Evolutionary conservation across 2,329 filamentous ascomycete genomes (phyloP).

Genomic region (Rhytidhysteron rufulum): DNA sequence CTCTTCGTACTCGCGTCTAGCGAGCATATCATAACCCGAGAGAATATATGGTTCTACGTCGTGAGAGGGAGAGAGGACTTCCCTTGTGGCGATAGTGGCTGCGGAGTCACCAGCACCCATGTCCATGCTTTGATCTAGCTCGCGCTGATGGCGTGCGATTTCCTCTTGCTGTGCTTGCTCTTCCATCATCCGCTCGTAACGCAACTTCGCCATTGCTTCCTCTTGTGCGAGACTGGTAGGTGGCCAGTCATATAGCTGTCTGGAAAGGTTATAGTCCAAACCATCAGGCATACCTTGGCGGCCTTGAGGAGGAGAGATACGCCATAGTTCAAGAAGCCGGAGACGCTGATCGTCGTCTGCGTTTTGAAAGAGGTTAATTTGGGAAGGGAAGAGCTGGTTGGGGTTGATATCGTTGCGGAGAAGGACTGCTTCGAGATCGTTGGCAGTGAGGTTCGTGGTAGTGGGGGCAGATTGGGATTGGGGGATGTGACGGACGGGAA

Average conservation of each 20-base stretch:
- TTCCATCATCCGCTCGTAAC: constrained; percentile 52
- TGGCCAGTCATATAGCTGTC: constrained; percentile 49
- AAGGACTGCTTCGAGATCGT: constrained; percentile 56
- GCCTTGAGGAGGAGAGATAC: constrained; percentile 65
- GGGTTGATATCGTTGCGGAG: constrained; percentile 67
- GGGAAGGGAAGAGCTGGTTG: constrained; percentile 64
- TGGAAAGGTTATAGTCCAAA: constrained; percentile 44
- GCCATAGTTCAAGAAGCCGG: constrained; percentile 80
- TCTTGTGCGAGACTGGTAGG: constrained; percentile 53
- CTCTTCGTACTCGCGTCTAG: constrained; percentile 60
- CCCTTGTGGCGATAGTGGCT: constrained; percentile 17
- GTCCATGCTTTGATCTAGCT: constrained; percentile 16
- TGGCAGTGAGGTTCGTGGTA: constrained; percentile 27
- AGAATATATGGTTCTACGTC: constrained; percentile 76
- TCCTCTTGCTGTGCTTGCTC: constrained; percentile 24
- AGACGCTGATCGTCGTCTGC: constrained; percentile 69
- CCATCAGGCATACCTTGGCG: constrained; percentile 26
- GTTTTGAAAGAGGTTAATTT: constrained; percentile 73
- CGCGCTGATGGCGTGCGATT: constrained; percentile 23
- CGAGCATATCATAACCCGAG: constrained; percentile 71
- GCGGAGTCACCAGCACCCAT: neutral
- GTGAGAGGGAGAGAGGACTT: constrained; percentile 6
- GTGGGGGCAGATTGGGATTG: constrained; percentile 20
- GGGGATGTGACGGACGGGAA: constrained; percentile 24
- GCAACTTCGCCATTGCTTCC: constrained; percentile 53